phyloP scores from a whole-genome alignment of 805 yeast species.

The Suhomyces pyralidae region DNA sequence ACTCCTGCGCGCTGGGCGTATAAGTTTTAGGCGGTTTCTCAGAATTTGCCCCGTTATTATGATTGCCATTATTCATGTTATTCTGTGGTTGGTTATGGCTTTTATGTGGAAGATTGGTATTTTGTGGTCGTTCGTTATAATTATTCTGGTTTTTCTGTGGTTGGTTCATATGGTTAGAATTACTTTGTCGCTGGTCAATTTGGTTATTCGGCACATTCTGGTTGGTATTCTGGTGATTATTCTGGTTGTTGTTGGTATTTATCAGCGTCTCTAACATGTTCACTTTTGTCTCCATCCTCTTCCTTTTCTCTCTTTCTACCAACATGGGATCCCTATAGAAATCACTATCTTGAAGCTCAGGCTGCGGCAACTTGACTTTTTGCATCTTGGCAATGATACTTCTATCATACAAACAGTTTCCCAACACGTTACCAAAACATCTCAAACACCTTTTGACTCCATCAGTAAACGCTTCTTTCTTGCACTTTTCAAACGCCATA shows the following conservation, averaged over 20 bases:
- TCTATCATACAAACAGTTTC: slow-evolving; percentile 81
- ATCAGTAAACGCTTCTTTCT: slow-evolving; percentile 82
- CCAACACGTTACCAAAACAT: slow-evolving; percentile 76
- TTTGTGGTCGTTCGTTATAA: background rate
- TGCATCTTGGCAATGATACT: slow-evolving; percentile 53
- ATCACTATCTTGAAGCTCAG: slow-evolving; percentile 29
- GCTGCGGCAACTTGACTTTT: slow-evolving; percentile 32
- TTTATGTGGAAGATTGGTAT: background rate
- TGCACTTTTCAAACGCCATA: slow-evolving; percentile 75
- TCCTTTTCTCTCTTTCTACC: slow-evolving; percentile 26
- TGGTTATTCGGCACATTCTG: background rate
- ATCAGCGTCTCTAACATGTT: slow-evolving; percentile 6
- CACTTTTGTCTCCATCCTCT: slow-evolving; percentile 7
- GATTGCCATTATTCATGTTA: background rate
- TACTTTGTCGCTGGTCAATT: too few relatives aligned
- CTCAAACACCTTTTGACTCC: slow-evolving; percentile 77
- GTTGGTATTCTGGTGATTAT: background rate
- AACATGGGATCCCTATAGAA: slow-evolving; percentile 37
- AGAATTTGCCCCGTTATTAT: background rate
- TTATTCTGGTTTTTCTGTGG: background rate
- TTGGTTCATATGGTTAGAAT: too few relatives aligned
- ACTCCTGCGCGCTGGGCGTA: slow-evolving; percentile 11
- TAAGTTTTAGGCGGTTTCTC: slow-evolving; percentile 5
- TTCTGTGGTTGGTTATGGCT: background rate
- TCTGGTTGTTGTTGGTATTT: background rate